Base-by-base conservation (phyloP, 2,329 filamentous ascomycete species). In the Microsporum canis region DNA sequence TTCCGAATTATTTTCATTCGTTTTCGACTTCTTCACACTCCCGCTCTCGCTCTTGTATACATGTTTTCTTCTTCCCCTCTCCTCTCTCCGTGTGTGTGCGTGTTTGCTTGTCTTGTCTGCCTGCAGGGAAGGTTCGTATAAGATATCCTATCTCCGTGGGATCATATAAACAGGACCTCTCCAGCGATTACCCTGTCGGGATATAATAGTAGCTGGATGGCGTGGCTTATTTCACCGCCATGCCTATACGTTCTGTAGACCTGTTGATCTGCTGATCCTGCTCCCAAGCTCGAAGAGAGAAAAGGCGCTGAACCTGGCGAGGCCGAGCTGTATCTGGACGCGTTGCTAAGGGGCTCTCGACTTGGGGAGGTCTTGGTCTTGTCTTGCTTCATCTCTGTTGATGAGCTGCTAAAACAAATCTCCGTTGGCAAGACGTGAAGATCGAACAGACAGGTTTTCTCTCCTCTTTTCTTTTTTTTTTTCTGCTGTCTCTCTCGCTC, bases 161-260 rank as follows among this genome's bases (percentile, higher is more conserved):
- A 36, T n/a, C 17, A n/a, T n/a, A n/a, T n/a, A n/a, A 2, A 14
- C n/a, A 47, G 43, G 10, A 47, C 27, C 43, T 47, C 43, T 47
- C 43, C 43, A 27, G 43, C 43, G 23, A 23, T 12, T 47, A 27
- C 43, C 43, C 43, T 47, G 49, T 34, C 31, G 27, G 17, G 23
- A 23, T 14, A 23, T 14, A 53, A 5, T 23, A 53, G 49, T 34
- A 53, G 49, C 49, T 23, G 49, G 33, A 57, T 57, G 55, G n/a
- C 17, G 55, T 57, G 33, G 55, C 55, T 57, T 10, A 36, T 57
- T 57, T 57, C 55, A 57, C 55, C 55, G 55, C 55, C n/a, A 57
- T 57, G 55, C 55, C 39, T 39, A 33, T 38, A 29, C 55, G n/a
- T 27, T 39, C 31, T 38, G 34, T 57, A 38, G 34, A 57, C 38